Evolutionary conservation across 352 stramenopile species (phyloP).

Genomic region (Pythium oligandrum): DNA sequence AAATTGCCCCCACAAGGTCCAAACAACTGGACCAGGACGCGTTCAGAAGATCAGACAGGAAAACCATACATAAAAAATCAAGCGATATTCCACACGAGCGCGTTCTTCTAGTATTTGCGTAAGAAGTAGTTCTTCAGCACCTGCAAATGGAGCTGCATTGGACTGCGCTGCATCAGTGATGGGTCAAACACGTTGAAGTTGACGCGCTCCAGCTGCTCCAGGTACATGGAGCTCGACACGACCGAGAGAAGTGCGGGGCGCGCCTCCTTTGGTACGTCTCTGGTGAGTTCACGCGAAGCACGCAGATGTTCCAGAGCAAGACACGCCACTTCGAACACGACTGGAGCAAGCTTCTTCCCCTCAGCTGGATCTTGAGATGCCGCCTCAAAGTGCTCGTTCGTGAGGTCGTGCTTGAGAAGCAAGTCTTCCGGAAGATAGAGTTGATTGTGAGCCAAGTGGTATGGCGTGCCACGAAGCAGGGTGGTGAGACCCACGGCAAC

Average conservation of each 20-base stretch:
- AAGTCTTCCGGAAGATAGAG: conserved; percentile 82
- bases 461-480: conserved; percentile 68
- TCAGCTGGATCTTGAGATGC: conserved; percentile 49
- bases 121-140: conserved; percentile 81
- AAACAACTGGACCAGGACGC: too few species aligned
- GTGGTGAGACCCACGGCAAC: conserved; percentile 84
- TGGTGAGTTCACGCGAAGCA: conserved; percentile 50
- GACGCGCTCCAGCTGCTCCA: conserved; percentile 62
- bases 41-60: too few species aligned
- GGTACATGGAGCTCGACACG: conserved; percentile 54
- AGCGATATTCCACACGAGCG: too few species aligned
- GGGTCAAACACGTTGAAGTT: conserved; percentile 81
- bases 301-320: conserved; percentile 79
- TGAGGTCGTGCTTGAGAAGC: conserved; percentile 64
- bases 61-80: too few species aligned
- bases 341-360: conserved; percentile 69
- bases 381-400: conserved; percentile 47
- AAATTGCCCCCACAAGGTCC: too few species aligned
- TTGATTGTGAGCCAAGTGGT: conserved; percentile 60
- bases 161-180: conserved; percentile 44
- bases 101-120: conserved; percentile 51
- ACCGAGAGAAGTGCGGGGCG: conserved; percentile 66
- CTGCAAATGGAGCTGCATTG: conserved; percentile 57
- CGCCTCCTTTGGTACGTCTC: conserved; percentile 42
- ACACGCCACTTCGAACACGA: conserved; percentile 87